These are phyloP conservation scores for Candida tallmaniae DNA, from an alignment of 805 yeast species.

Conservation along the genomic window DNA sequence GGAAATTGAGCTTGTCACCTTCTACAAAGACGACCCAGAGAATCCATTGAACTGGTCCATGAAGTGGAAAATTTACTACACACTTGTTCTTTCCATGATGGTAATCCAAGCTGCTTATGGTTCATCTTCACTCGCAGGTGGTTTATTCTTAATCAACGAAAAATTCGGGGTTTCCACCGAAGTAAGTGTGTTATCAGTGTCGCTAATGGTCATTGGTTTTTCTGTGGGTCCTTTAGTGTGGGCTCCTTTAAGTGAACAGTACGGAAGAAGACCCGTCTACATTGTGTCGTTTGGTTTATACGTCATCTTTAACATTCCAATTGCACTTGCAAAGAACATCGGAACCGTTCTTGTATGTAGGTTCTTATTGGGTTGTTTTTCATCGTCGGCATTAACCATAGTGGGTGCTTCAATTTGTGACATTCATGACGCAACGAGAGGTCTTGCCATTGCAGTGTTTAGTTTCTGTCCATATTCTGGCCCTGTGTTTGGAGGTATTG, in stretches of 20 bases:
- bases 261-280: conserved; percentile 83
- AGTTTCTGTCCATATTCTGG: conserved; percentile 93
- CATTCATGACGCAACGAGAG: conserved; percentile 77
- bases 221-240: conserved; percentile 82
- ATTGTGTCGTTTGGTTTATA: conserved; percentile 70
- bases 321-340: conserved; percentile 79
- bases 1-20: conserved; percentile 81
- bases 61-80: conserved; percentile 56
- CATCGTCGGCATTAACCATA: conserved; percentile 76
- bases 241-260: conserved; percentile 84
- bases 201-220: conserved; percentile 87
- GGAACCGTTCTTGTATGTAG: conserved; percentile 79
- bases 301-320: conserved; percentile 78
- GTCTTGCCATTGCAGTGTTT: conserved; percentile 85
- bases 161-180: conserved; percentile 68
- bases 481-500: conserved; percentile 85
- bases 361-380: conserved; percentile 81
- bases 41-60: conserved; percentile 86
- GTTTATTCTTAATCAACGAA: conserved; percentile 62
- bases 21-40: conserved; percentile 72
- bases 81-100: conserved; percentile 60
- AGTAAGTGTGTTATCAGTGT: conserved; percentile 75
- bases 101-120: conserved; percentile 93
- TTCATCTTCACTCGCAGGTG: conserved; percentile 87
- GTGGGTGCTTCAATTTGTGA: conserved; percentile 94